Conservation (phyloP, 192 early-diverging fungal genomes). For the Coemansia sp. region DNA sequence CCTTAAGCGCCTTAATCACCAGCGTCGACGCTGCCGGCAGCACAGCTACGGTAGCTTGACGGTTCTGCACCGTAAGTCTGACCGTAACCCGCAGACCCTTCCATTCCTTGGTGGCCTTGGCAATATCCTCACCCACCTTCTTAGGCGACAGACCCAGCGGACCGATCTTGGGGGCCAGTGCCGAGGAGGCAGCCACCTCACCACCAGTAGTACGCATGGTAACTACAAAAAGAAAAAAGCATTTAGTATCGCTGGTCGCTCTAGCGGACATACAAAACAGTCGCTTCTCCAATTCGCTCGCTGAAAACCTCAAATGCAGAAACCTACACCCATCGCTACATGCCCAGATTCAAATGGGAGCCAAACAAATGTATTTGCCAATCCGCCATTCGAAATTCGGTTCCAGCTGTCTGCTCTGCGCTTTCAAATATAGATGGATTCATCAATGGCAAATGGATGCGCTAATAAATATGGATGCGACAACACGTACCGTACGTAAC, state of each 20-base stretch:
- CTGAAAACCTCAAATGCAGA: neutral
- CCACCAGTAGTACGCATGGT: conserved; percentile 97
- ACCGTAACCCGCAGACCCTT: conserved; percentile 99
- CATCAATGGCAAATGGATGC: conserved; percentile 13
- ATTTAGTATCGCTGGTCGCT: neutral
- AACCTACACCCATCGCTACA: neutral
- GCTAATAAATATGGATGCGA: conserved; percentile 21
- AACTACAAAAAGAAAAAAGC: conserved; percentile 43
- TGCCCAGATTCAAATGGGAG: neutral
- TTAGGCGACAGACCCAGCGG: conserved; percentile 99
- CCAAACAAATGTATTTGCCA: neutral
- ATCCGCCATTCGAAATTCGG: neutral
- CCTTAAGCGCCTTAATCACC: conserved; percentile 96
- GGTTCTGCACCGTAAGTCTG: conserved; percentile 98
- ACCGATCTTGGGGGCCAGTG: conserved; percentile 99
- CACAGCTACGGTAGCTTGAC: conserved; percentile 96
- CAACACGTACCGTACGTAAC: conserved; percentile 60
- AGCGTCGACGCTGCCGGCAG: conserved; percentile 95
- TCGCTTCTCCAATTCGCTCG: neutral
- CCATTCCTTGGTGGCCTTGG: conserved; percentile 98
- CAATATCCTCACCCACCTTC: conserved; percentile 99
- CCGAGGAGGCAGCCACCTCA: conserved; percentile 96
- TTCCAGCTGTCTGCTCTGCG: neutral
- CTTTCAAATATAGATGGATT: conserved; percentile 3
- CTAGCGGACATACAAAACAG: neutral